These are phyloP conservation scores for Pascua guehoae DNA, from an alignment of 1,284 basidiomycete species.

Conservation along the genomic window DNA sequence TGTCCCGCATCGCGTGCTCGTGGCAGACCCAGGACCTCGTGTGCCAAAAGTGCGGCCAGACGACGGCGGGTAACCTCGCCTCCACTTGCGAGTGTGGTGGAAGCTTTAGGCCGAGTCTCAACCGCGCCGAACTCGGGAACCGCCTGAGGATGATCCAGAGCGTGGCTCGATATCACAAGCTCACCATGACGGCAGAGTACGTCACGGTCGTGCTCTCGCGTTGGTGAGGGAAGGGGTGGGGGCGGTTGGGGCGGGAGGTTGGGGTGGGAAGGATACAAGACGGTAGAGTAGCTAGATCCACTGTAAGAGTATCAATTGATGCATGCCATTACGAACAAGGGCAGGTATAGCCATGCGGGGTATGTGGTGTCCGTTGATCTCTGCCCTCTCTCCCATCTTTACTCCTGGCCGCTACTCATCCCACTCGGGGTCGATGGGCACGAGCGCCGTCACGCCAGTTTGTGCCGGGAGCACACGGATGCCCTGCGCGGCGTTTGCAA, in stretches of 20 bases:
- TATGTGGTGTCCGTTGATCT: neutral
- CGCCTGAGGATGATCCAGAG: constrained; percentile 72
- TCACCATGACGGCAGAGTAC: constrained; percentile 44
- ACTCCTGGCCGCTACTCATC: constrained; percentile 6
- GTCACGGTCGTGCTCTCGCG: constrained; percentile 33
- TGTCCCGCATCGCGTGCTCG: constrained; percentile 66
- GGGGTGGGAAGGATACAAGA: neutral
- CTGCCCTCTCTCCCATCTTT: neutral
- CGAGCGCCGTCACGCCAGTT: constrained; percentile 33
- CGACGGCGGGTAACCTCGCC: constrained; percentile 81
- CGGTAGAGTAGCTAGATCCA: neutral
- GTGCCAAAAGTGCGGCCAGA: constrained; percentile 82
- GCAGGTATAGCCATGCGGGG: neutral
- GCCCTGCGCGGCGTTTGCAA: constrained; percentile 42
- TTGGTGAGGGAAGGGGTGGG: constrained; percentile 31
- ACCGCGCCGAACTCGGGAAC: constrained; percentile 64
- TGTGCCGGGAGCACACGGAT: constrained; percentile 41
- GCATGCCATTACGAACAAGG: constrained; percentile 5
- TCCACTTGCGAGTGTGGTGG: constrained; percentile 86
- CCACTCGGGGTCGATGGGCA: constrained; percentile 23
- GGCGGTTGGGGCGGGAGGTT: neutral
- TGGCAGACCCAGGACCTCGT: constrained; percentile 80
- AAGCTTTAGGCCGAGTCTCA: constrained; percentile 66
- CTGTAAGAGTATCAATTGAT: constrained; percentile 9
- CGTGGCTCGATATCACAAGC: constrained; percentile 46